Conservation (phyloP, 768 basidiomycete species). For the Porpolomopsis calyptriformis region DNA sequence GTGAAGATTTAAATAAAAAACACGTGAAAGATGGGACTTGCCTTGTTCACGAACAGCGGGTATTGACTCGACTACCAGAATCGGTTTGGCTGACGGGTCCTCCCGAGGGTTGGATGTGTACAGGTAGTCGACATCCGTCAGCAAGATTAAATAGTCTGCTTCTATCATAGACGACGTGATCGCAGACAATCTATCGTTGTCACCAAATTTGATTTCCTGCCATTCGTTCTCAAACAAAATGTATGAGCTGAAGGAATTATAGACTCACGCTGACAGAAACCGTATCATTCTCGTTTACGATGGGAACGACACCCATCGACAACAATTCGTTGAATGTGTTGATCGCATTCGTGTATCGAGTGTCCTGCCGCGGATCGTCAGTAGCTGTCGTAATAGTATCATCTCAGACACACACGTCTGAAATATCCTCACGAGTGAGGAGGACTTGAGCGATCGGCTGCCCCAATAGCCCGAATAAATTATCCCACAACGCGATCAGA, state of each 20-base stretch:
- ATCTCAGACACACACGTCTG: constrained; percentile 56
- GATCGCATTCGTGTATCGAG: constrained; percentile 91
- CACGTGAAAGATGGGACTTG: constrained; percentile 20
- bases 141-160: constrained; percentile 91
- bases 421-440: constrained; percentile 90
- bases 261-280: constrained; percentile 86
- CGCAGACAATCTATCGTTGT: constrained; percentile 96
- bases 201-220: constrained; percentile 99
- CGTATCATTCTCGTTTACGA: constrained; percentile 99
- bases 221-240: neutral
- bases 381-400: constrained; percentile 9
- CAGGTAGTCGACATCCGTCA: constrained; percentile 93
- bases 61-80: constrained; percentile 77
- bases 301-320: constrained; percentile 90
- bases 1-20: neutral
- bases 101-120: constrained; percentile 94
- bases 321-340: constrained; percentile 90
- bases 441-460: constrained; percentile 95
- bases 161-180: constrained; percentile 97
- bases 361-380: constrained; percentile 47
- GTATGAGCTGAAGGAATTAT: neutral
- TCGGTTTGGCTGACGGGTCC: constrained; percentile 70
- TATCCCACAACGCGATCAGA: constrained; percentile 94
- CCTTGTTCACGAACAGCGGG: constrained; percentile 73
- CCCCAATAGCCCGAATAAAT: constrained; percentile 85